Evolutionary conservation across 495 filamentous ascomycete species (phyloP).

Genomic region (Penicillium antarcticum): DNA sequence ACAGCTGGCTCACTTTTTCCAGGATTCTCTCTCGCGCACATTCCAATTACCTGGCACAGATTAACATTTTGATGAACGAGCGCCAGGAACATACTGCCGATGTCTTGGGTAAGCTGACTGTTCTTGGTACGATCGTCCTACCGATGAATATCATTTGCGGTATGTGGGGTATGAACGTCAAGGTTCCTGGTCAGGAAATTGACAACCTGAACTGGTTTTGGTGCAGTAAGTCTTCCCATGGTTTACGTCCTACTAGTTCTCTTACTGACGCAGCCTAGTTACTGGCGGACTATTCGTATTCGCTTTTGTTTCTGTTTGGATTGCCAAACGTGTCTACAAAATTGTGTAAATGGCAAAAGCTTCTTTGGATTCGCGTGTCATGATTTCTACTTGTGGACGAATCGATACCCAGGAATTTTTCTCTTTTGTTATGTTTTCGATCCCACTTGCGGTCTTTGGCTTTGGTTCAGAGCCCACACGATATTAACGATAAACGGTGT

Average conservation of each 20-base stretch:
- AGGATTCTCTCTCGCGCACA: slow-evolving; percentile 91
- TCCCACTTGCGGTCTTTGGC: background rate
- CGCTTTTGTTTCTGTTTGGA: slow-evolving; percentile 69
- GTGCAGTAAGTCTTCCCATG: slow-evolving; percentile 44
- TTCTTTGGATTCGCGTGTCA: background rate
- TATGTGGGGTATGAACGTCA: slow-evolving; percentile 98
- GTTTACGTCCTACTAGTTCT: background rate
- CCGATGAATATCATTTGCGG: slow-evolving; percentile 99
- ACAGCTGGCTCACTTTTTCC: slow-evolving; percentile 7
- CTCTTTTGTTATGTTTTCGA: background rate
- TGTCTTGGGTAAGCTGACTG: slow-evolving; percentile 90
- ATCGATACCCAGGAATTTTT: slow-evolving; percentile 3
- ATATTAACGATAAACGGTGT: slow-evolving; percentile 1
- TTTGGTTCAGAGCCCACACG: background rate
- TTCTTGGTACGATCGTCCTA: slow-evolving; percentile 92
- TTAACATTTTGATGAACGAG: slow-evolving; percentile 97
- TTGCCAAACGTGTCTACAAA: slow-evolving; percentile 77
- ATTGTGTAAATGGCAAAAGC: slow-evolving; percentile 46
- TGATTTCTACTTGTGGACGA: background rate
- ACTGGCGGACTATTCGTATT: slow-evolving; percentile 73
- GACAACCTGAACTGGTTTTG: slow-evolving; percentile 64
- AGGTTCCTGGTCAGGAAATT: slow-evolving; percentile 82
- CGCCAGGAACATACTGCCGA: slow-evolving; percentile 94
- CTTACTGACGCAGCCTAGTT: slow-evolving; percentile 43
- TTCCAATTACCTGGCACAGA: slow-evolving; percentile 90